Percentiles rank a stretch among this genome's conserved stretches.
phyloP scores from a whole-genome alignment of 2,329 filamentous ascomycete genomes.

The Elsinoe necatrix region DNA sequence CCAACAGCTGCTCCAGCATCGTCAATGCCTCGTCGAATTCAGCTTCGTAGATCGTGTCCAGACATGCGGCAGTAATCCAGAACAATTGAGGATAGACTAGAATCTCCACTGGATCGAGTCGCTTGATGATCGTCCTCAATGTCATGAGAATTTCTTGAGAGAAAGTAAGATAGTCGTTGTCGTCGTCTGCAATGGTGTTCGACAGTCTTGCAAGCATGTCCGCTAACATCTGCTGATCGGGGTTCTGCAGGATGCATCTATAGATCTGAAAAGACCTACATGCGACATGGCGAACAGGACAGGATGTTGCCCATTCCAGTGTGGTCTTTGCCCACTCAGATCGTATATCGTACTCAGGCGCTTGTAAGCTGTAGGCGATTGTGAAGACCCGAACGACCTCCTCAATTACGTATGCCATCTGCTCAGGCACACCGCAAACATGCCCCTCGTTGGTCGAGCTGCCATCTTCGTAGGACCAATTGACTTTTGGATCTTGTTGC shows the following conservation, averaged over 20 bases:
- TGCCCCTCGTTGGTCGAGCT: conserved; percentile 59
- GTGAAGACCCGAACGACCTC: conserved; percentile 81
- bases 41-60: conserved; percentile 92
- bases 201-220: conserved; percentile 94
- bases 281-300: conserved; percentile 86
- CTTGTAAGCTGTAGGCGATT: conserved; percentile 56
- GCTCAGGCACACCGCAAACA: conserved; percentile 66
- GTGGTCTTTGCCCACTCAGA: conserved; percentile 87
- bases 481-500: conserved; percentile 70
- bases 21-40: conserved; percentile 87
- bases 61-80: conserved; percentile 93
- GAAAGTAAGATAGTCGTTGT: conserved; percentile 87
- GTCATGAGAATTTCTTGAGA: conserved; percentile 97
- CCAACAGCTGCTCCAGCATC: conserved; percentile 81
- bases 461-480: conserved; percentile 92
- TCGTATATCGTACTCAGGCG: conserved; percentile 52
- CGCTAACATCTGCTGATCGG: conserved; percentile 89
- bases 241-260: conserved; percentile 78
- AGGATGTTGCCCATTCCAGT: conserved; percentile 92
- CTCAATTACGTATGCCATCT: conserved; percentile 77
- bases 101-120: conserved; percentile 69
- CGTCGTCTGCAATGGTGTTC: conserved; percentile 93
- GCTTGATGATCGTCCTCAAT: conserved; percentile 80
- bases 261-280: conserved; percentile 98
- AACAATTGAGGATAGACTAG: conserved; percentile 91